These are phyloP conservation scores for Trichophyton mentagrophytes DNA, from an alignment of 2,329 filamentous ascomycete genomes.

Conservation along the genomic window DNA sequence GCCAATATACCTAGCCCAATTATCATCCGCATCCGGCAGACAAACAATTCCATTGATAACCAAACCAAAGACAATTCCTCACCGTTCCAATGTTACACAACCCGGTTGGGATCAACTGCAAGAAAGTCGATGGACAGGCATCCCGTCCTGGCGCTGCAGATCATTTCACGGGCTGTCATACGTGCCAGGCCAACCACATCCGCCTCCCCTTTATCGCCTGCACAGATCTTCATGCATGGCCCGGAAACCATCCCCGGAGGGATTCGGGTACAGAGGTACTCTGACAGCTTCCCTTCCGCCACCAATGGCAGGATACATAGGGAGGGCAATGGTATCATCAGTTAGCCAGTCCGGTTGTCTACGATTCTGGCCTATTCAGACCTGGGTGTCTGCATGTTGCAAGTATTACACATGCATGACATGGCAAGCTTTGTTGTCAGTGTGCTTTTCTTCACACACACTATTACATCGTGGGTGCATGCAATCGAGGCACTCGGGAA, in stretches of 20 bases:
- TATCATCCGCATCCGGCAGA: not conserved
- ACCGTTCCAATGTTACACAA: not conserved
- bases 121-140: not conserved
- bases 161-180: not conserved
- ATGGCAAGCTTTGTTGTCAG: not conserved
- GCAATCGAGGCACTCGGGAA: not conserved
- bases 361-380: not conserved
- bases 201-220: not conserved
- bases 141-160: not conserved
- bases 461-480: not conserved
- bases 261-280: not conserved
- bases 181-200: not conserved
- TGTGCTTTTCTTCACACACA: not conserved
- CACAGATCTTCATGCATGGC: conserved; percentile 1
- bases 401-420: not conserved
- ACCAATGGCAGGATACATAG: not conserved
- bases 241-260: not conserved
- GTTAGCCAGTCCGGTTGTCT: not conserved
- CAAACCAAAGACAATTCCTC: not conserved
- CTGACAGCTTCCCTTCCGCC: not conserved
- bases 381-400: not conserved
- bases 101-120: not conserved
- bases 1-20: not conserved
- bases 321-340: not conserved
- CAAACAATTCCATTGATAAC: not conserved